Base-by-base conservation (phyloP, 345 rosid species). In the Brassica rapa region DNA sequence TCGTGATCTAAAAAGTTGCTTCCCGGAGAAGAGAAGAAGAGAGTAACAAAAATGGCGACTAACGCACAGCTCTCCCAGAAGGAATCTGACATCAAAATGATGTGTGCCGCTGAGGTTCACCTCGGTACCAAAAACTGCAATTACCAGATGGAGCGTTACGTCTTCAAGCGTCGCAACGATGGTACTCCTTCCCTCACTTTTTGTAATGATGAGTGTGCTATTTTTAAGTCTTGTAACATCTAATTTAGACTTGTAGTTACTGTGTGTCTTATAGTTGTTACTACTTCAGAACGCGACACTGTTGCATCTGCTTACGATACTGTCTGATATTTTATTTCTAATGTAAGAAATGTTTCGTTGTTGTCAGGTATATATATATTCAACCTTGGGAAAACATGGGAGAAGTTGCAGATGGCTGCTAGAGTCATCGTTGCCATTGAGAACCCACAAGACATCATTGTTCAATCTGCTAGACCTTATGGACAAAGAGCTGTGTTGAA, bases 81-180 rank as follows among this genome's bases (percentile, higher is more conserved):
- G 83, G 94, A 91, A 76, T 80, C 85, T 8, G 93, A 91, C 83
- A 87, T 89, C 63, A 90, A 82, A 71, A 79, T 89, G 90, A 91
- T 91, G 97, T 67, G 86, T 84, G 89, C 94, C 0, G 89, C 97
- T 1, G 90, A 91, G 68, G 97, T 91, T 29, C 94, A 91, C 73
- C 86, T 89, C 72, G 94, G 97, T 1, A 91, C 94, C 75, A 91
- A n/a, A 15, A 53, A 53, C 24, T 53, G 59, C 59, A 53, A 53
- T 16, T 53, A 53, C 59, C 59, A 53, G 9, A 53, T 53, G 59
- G 59, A 53, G 59, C 59, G 59, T 53, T 53, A 53, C 59, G 59
- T 53, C 59, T 53, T 53, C 59, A 53, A 53, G 10, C 8, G 59
- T 6, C 59, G 59, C 59, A 53, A 53, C 59, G 59, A 53, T 53